Percentiles rank a stretch among this genome's conserved stretches.
These are phyloP conservation scores for Phytophthora litchii DNA, from an alignment of 352 stramenopile species.

Conservation along the genomic window DNA sequence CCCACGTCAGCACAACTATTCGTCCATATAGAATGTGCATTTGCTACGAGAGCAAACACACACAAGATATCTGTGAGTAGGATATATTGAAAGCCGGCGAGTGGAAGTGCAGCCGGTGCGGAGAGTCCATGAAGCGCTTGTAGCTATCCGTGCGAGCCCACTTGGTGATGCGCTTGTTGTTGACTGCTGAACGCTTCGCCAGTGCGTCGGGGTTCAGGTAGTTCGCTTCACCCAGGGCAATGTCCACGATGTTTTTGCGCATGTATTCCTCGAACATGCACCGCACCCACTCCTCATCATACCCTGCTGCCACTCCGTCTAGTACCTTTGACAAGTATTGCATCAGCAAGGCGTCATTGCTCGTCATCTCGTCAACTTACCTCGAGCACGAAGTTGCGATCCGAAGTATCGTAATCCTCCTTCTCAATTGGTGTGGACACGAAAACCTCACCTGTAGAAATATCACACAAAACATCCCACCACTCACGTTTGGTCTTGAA, in stretches of 20 bases:
- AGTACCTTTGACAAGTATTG: constrained; percentile 52
- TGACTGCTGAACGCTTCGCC: constrained; percentile 74
- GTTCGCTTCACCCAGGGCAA: constrained; percentile 77
- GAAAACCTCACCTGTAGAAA: constrained; percentile 81
- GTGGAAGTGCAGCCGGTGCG: constrained; percentile 46
- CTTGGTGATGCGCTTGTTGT: constrained; percentile 90
- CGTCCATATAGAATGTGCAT: constrained; percentile 11
- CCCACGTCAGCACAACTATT: constrained; percentile 23
- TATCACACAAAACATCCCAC: constrained; percentile 92
- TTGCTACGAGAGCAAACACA: constrained; percentile 55
- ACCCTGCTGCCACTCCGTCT: constrained; percentile 79
- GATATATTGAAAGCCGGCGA: constrained; percentile 90
- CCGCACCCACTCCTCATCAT: constrained; percentile 87
- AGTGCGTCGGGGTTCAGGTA: constrained; percentile 78
- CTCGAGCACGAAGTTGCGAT: constrained; percentile 79
- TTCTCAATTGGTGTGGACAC: constrained; percentile 63
- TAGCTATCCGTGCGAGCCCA: constrained; percentile 89
- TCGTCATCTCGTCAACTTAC: constrained; percentile 25
- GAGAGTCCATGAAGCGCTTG: constrained; percentile 75
- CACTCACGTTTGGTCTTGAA: constrained; percentile 92
- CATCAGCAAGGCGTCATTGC: constrained; percentile 3
- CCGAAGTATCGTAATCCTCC: constrained; percentile 73
- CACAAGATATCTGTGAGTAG: constrained; percentile 41
- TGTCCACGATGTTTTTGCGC: constrained; percentile 84
- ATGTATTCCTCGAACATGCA: constrained; percentile 91